Percentiles rank a stretch among this genome's conserved stretches.
Evolutionary conservation across 2,329 filamentous ascomycete species (phyloP).

Genomic region (Leptographium flavum): DNA sequence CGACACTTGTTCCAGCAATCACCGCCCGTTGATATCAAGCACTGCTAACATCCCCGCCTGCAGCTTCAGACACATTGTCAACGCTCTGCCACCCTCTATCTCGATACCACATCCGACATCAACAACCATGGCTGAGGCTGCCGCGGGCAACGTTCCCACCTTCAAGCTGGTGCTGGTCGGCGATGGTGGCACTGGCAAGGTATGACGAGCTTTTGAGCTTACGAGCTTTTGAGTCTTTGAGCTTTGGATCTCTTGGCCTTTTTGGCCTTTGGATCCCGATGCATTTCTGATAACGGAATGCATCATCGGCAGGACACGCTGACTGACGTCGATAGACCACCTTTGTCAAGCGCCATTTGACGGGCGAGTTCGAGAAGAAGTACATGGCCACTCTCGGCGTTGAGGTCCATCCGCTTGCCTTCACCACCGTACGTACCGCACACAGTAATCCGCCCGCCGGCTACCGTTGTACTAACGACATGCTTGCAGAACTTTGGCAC

Average conservation of each 20-base stretch:
- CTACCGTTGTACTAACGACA: not conserved
- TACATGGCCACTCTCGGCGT: slow-evolving; percentile 99
- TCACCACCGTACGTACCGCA: slow-evolving; percentile 71
- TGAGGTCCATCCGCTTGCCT: slow-evolving; percentile 95
- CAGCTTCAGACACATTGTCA: not conserved
- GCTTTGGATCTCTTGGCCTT: too few relatives aligned
- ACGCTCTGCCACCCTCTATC: slow-evolving; percentile 1
- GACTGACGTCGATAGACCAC: slow-evolving; percentile 55
- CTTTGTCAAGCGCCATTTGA: slow-evolving; percentile 99
- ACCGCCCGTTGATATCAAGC: not conserved
- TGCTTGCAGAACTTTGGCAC: slow-evolving; percentile 72
- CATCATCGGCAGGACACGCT: too few relatives aligned
- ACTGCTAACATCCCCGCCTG: not conserved
- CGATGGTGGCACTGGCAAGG: slow-evolving; percentile 99
- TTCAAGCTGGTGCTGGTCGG: slow-evolving; percentile 99
- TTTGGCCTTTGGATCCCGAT: too few relatives aligned
- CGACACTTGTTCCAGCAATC: not conserved
- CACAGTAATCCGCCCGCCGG: too few relatives aligned
- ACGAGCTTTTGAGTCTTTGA: too few relatives aligned
- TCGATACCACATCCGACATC: not conserved
- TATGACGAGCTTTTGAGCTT: slow-evolving; percentile 35
- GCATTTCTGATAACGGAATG: too few relatives aligned
- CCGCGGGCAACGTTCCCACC: slow-evolving; percentile 46
- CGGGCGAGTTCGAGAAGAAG: slow-evolving; percentile 99
- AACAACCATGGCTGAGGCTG: slow-evolving; percentile 48